These are phyloP conservation scores for Prunus padus DNA, from an alignment of 306 rosid genomes.

Conservation along the genomic window DNA sequence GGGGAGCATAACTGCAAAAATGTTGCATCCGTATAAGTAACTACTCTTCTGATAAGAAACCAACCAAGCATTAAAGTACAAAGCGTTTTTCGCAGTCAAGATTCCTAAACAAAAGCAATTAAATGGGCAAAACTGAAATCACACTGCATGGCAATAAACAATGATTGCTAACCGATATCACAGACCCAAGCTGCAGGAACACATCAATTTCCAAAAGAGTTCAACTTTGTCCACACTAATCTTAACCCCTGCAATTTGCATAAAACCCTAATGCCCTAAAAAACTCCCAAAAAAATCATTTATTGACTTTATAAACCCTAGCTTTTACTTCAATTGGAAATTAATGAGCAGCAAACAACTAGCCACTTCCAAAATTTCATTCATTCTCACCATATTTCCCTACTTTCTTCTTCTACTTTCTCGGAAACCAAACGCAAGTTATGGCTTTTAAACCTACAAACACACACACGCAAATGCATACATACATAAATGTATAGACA, in stretches of 20 bases:
- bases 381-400: background rate
- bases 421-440: background rate
- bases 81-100: background rate
- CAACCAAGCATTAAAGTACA: background rate
- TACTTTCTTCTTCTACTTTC: background rate
- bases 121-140: background rate
- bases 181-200: background rate
- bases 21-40: conserved; percentile 8
- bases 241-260: background rate
- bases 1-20: conserved; percentile 53
- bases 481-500: background rate
- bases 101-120: background rate
- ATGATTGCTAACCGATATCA: background rate
- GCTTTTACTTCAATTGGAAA: background rate
- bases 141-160: background rate
- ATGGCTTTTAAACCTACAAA: background rate
- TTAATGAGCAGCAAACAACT: background rate
- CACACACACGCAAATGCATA: background rate
- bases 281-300: background rate
- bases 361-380: background rate
- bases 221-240: background rate
- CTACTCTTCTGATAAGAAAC: background rate
- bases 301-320: background rate
- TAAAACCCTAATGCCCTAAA: background rate
- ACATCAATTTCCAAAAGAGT: background rate